Evolutionary conservation across 805 yeast genomes (phyloP).

Genomic region (Lipomyces chichibuensis): DNA sequence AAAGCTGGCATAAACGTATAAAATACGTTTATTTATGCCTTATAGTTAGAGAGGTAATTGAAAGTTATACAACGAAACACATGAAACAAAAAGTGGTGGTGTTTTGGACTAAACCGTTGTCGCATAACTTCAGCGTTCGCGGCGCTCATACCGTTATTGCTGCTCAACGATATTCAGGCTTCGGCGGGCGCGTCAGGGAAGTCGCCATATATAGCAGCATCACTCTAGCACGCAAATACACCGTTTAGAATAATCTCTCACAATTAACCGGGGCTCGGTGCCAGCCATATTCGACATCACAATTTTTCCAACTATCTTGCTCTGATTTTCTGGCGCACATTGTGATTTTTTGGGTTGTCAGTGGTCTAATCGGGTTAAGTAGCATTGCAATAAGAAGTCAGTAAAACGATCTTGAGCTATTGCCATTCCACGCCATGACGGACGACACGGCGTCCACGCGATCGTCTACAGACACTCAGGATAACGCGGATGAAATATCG

Average conservation of each 20-base stretch:
- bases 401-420: background rate
- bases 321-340: background rate
- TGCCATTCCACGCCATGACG: background rate
- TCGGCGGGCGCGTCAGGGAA: background rate
- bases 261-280: background rate
- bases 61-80: too few relatives aligned
- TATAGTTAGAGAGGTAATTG: too few relatives aligned
- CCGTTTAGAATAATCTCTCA: background rate
- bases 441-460: background rate
- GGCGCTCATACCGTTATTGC: background rate
- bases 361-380: background rate
- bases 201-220: background rate
- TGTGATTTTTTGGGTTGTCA: background rate
- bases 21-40: too few relatives aligned
- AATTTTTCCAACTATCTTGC: background rate
- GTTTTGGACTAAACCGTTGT: too few relatives aligned
- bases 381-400: background rate
- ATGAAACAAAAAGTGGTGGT: too few relatives aligned
- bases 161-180: background rate
- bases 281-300: background rate
- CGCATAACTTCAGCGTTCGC: too few relatives aligned
- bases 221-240: background rate
- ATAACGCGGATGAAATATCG: background rate
- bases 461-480: constrained; percentile 1
- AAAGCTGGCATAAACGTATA: too few relatives aligned